Evolutionary conservation across 2,329 filamentous ascomycete species (phyloP).

Genomic region (Fusarium sarcochroum): DNA sequence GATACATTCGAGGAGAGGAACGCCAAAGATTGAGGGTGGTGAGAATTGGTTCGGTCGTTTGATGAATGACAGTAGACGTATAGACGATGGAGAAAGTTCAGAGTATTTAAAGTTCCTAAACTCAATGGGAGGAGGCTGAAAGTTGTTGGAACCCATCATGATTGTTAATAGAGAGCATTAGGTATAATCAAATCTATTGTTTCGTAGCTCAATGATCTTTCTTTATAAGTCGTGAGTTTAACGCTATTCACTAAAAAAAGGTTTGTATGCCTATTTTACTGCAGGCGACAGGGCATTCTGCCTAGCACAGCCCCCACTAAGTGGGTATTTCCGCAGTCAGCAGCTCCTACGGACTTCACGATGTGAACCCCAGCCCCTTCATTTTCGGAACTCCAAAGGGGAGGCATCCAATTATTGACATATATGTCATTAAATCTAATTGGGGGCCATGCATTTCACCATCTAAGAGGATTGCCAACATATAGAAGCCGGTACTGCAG

Average conservation of each 20-base stretch:
- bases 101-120: background rate
- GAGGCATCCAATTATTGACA: too few species aligned
- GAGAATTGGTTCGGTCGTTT: conserved; percentile 9
- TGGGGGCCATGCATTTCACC: background rate
- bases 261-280: conserved; percentile 9
- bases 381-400: too few species aligned
- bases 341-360: too few species aligned
- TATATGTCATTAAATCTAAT: background rate
- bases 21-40: background rate
- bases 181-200: background rate
- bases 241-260: background rate
- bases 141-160: background rate
- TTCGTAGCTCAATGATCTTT: background rate
- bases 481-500: too few species aligned
- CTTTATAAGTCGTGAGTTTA: background rate
- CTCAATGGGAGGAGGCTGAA: background rate
- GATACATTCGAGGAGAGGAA: background rate
- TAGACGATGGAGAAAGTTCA: background rate
- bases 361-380: background rate
- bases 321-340: background rate
- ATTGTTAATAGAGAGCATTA: background rate
- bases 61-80: conserved; percentile 8
- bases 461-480: too few species aligned
- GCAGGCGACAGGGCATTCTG: conserved; percentile 3
- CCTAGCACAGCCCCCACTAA: conserved; percentile 12